phyloP scores from a whole-genome alignment of 2,329 filamentous ascomycete genomes.

The Cladophialophora exuberans region DNA sequence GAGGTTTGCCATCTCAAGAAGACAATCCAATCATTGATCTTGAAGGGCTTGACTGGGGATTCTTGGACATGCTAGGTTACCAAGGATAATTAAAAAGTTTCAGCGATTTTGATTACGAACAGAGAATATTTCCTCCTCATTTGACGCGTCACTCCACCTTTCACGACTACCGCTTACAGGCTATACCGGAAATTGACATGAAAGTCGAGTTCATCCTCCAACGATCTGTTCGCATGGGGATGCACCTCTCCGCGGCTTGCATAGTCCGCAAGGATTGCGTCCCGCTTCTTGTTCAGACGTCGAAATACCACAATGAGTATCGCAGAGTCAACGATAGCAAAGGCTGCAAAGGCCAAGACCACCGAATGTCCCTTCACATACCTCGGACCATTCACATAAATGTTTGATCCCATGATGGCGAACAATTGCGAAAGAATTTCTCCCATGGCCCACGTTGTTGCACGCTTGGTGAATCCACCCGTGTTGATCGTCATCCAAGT shows the following conservation, averaged over 20 bases:
- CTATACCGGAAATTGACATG: constrained; percentile 5
- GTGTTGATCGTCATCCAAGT: constrained; percentile 17
- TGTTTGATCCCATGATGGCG: constrained; percentile 16
- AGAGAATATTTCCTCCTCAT: neutral
- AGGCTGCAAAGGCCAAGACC: neutral
- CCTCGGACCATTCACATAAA: constrained; percentile 18
- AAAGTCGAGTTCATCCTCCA: constrained; percentile 1
- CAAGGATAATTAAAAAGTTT: neutral
- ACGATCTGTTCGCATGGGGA: neutral
- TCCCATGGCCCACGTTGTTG: constrained; percentile 12
- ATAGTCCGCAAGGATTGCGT: neutral
- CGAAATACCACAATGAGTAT: neutral
- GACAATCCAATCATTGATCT: constrained; percentile 9
- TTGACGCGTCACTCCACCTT: neutral
- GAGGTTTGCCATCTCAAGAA: neutral
- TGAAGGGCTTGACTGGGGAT: constrained; percentile 13
- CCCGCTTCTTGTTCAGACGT: neutral
- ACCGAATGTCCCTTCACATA: constrained; percentile 18
- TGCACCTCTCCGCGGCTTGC: neutral
- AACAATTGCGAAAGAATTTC: constrained; percentile 14
- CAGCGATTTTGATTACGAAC: neutral
- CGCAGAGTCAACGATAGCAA: neutral
- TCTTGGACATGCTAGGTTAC: constrained; percentile 25
- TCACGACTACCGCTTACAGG: neutral
- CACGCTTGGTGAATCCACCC: constrained; percentile 20